A percentile compares a stretch with the other conserved stretches of the same genome.
Evolutionary conservation across 805 yeast species (phyloP).

Genomic region (Hanseniaspora jakobsenii): DNA sequence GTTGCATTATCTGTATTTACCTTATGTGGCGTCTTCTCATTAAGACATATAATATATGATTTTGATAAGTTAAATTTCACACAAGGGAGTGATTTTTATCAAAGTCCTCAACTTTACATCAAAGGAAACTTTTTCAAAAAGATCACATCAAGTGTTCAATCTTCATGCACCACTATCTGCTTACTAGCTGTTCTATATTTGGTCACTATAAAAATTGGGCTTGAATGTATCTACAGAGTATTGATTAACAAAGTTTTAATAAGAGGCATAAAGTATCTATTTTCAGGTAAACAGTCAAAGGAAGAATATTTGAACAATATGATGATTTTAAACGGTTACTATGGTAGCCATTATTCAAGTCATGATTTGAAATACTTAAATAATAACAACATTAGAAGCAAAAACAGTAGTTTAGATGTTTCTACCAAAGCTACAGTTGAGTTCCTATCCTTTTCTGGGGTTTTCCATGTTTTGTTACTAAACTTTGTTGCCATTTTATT

Average conservation of each 20-base stretch:
- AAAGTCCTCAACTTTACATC: conserved; percentile 30
- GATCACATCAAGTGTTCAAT: conserved; percentile 20
- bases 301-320: conserved; percentile 1
- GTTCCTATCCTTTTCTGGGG: conserved; percentile 21
- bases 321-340: conserved; percentile 7
- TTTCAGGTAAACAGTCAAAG: neutral
- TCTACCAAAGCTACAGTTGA: neutral
- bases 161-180: conserved; percentile 31
- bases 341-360: conserved; percentile 5
- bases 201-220: conserved; percentile 29
- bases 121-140: conserved; percentile 2
- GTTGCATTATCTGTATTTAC: conserved; percentile 18
- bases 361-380: conserved; percentile 32
- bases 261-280: neutral
- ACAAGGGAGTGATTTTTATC: conserved; percentile 28
- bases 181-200: conserved; percentile 26
- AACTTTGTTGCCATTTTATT: conserved; percentile 21
- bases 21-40: conserved; percentile 36
- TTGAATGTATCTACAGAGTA: conserved; percentile 5
- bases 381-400: conserved; percentile 30
- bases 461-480: conserved; percentile 19
- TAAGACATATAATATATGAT: conserved; percentile 42
- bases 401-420: neutral
- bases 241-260: conserved; percentile 1
- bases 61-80: conserved; percentile 41